These are phyloP conservation scores for Dimocarpus longan DNA, from an alignment of 345 rosid genomes.

Conservation along the genomic window DNA sequence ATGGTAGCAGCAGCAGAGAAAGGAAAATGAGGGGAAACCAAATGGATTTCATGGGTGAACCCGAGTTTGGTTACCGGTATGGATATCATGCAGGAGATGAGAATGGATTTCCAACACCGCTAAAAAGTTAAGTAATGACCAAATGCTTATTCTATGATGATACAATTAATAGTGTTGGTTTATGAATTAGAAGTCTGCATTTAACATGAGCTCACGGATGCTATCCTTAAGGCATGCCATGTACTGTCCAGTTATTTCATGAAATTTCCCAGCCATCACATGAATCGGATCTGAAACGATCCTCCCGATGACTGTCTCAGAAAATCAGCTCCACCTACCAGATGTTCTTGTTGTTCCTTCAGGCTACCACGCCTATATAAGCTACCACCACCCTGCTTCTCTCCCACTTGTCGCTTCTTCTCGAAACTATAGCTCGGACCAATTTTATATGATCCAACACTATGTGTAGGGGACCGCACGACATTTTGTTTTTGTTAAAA, in stretches of 20 bases:
- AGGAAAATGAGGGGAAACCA: too few species aligned
- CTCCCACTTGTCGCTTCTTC: slow-evolving; percentile 58
- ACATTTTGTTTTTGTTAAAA: slow-evolving; percentile 63
- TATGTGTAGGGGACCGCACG: slow-evolving; percentile 63
- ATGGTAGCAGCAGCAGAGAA: too few species aligned
- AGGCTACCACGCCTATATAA: slow-evolving; percentile 64
- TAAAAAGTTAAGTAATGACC: too few species aligned
- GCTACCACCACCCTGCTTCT: slow-evolving; percentile 55
- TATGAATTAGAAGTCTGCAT: too few species aligned
- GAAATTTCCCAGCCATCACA: slow-evolving; percentile 74
- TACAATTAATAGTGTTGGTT: too few species aligned
- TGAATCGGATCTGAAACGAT: slow-evolving; percentile 74
- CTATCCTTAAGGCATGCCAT: slow-evolving; percentile 67
- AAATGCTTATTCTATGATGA: too few species aligned
- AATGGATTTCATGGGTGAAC: too few species aligned
- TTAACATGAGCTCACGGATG: slow-evolving; percentile 70
- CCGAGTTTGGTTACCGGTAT: too few species aligned
- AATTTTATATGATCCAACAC: slow-evolving; percentile 66
- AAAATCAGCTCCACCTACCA: slow-evolving; percentile 70
- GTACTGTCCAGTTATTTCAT: slow-evolving; percentile 74
- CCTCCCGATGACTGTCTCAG: slow-evolving; percentile 65
- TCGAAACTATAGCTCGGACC: slow-evolving; percentile 63
- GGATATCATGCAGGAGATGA: too few species aligned
- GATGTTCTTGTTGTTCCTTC: slow-evolving; percentile 49
- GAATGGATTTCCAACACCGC: too few species aligned